Percentiles rank a stretch among this genome's conserved stretches.
Conservation (phyloP, 306 rosid genomes). For the Dryas alaskensis region DNA sequence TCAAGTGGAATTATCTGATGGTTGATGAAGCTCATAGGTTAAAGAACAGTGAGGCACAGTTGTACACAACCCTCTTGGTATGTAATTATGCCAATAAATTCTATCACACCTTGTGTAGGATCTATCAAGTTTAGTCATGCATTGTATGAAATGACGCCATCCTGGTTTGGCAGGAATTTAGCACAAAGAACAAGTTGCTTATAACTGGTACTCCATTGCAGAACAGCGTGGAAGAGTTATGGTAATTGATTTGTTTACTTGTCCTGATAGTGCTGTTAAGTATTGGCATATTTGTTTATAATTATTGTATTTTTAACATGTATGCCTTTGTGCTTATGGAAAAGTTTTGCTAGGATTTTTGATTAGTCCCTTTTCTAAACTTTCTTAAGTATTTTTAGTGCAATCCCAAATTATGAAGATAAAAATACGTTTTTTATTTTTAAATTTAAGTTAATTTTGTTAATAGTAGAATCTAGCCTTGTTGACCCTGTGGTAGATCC, state of each 20-base stretch:
- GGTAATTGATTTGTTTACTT: constrained; percentile 49
- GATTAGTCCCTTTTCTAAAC: not conserved
- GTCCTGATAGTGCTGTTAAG: constrained; percentile 3
- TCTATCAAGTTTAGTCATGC: constrained; percentile 7
- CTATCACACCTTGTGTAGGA: constrained; percentile 10
- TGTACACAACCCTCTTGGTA: constrained; percentile 92
- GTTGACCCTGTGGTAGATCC: not conserved
- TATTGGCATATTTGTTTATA: not conserved
- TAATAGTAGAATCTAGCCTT: too few relatives aligned
- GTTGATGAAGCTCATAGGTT: constrained; percentile 99
- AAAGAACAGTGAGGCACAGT: constrained; percentile 97
- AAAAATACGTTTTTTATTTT: not conserved
- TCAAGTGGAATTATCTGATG: constrained; percentile 95
- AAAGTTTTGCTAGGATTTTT: not conserved
- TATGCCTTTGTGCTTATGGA: not conserved
- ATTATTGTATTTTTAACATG: not conserved
- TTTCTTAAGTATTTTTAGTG: not conserved
- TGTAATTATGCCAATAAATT: constrained; percentile 30
- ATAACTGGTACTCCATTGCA: constrained; percentile 97
- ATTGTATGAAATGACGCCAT: constrained; percentile 16
- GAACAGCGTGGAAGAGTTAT: constrained; percentile 97
- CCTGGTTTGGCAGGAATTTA: constrained; percentile 70
- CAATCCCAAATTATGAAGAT: not conserved
- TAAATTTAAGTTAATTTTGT: not conserved
- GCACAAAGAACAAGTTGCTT: constrained; percentile 98